Base-by-base conservation (phyloP, 805 yeast genomes). In the Lachancea meyersii region DNA sequence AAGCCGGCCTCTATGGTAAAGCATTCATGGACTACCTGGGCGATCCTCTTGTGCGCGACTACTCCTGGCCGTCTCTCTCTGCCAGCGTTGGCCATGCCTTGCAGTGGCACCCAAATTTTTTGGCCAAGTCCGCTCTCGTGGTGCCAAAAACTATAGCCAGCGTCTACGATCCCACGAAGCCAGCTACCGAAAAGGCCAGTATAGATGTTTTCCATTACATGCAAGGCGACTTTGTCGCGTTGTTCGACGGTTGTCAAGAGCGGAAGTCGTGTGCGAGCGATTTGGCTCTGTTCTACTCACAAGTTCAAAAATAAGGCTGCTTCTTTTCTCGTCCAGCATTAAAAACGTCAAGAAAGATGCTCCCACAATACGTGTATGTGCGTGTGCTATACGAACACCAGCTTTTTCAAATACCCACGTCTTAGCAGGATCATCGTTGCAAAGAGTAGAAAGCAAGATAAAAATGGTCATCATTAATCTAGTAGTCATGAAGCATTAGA, bases 91-190 rank as follows among this genome's bases (percentile, higher is more conserved):
- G 86, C n/a, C 97, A 93, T 60, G 70, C 88, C 35, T 69, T 88
- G 52, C 97, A 87, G 63, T 93, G 97, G 98, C 98, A 91, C 60
- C 95, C 96, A 10, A 77, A 75, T 22, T 66, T 84, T 21, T 70
- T 93, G 51, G 73, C 83, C 42, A 82, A 79, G 55, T 71, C 93
- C 3, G 82, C 87, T 0, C 61, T 91, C 13, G 76, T 93, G 1
- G 85, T 87, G 10, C 72, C 79, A 34, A 74, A 79, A 54, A 64
- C 75, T 8, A 71, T 82, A 32, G 76, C 76, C 11, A 64, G 77
- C 26, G 49, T 67, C 14, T 75, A 73, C 48, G 63, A 67, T 22
- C 64, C 68, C 11, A 43, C 63, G 19, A 64, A 61, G 3, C 48
- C 53, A 10, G 52, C 35, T 7, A 43, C 44, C 17, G 21, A 47